phyloP scores from a whole-genome alignment of 176 grass and related monocot species.

The Eragrostis curvula region DNA sequence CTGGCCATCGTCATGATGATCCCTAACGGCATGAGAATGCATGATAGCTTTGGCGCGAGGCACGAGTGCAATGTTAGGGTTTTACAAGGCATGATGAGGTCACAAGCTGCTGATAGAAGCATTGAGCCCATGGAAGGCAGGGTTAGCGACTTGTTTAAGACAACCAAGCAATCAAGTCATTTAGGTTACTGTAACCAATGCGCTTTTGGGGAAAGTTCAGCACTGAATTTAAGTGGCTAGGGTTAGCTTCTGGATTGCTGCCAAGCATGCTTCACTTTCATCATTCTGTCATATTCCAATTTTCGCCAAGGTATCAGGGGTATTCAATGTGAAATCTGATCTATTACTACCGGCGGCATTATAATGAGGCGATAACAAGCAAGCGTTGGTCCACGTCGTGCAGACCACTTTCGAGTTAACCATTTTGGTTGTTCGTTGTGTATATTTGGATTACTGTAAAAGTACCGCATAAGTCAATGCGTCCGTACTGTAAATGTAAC shows the following conservation, averaged over 20 bases:
- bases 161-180: conserved; percentile 6
- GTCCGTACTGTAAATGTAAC: neutral
- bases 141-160: conserved; percentile 47
- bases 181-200: conserved; percentile 41
- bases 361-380: no score
- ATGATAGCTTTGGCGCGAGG: conserved; percentile 39
- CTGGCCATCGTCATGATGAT: conserved; percentile 48
- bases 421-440: neutral
- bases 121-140: conserved; percentile 19
- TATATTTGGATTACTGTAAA: neutral
- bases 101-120: conserved; percentile 19
- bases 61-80: conserved; percentile 47
- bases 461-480: neutral
- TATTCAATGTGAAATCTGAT: no score
- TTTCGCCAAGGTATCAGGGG: neutral
- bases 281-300: conserved; percentile 37
- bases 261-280: conserved; percentile 51
- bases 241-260: conserved; percentile 62
- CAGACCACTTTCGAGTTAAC: neutral
- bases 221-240: conserved; percentile 64
- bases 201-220: conserved; percentile 52
- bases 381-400: neutral
- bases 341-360: no score
- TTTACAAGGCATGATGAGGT: conserved; percentile 49
- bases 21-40: conserved; percentile 44